These are phyloP conservation scores for Scedosporium minutisporum DNA, from an alignment of 2,329 filamentous ascomycete species.

Conservation along the genomic window DNA sequence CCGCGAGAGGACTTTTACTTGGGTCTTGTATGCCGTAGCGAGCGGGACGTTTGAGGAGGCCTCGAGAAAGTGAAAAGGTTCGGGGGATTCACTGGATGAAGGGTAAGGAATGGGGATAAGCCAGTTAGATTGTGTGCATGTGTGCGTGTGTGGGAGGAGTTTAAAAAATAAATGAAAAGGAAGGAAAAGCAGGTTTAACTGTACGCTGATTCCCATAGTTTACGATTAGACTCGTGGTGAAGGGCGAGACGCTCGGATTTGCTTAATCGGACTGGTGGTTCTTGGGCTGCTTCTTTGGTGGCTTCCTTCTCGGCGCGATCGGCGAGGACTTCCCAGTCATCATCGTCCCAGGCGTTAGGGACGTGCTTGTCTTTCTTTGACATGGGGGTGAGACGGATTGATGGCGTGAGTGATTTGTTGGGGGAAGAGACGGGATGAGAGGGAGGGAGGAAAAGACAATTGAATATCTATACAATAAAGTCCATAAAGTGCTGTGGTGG, in stretches of 20 bases:
- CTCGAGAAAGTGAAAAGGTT: constrained; percentile 68
- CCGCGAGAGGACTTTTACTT: constrained; percentile 76
- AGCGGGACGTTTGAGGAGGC: constrained; percentile 53
- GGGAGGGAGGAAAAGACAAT: neutral
- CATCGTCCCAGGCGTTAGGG: constrained; percentile 80
- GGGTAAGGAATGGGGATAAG: neutral
- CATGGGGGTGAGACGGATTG: constrained; percentile 6
- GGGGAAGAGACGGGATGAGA: constrained; percentile 1
- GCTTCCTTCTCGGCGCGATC: constrained; percentile 41
- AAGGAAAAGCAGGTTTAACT: constrained; percentile 16
- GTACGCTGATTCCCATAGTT: constrained; percentile 84
- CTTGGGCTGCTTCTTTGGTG: constrained; percentile 22
- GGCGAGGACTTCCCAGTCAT: constrained; percentile 77
- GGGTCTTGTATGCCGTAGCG: constrained; percentile 62
- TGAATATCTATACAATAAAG: neutral
- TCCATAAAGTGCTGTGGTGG: too few relatives aligned
- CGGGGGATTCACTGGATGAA: constrained; percentile 54
- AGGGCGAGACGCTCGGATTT: constrained; percentile 70
- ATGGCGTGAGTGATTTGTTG: neutral
- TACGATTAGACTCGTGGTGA: constrained; percentile 75
- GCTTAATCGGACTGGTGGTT: constrained; percentile 36
- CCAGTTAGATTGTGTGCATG: neutral
- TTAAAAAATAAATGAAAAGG: neutral
- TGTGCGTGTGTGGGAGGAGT: neutral
- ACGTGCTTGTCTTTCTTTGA: constrained; percentile 20